Percentiles rank a stretch among this genome's conserved stretches.
phyloP scores from a whole-genome alignment of 1,284 basidiomycete species.

The Pterulicium gracile region DNA sequence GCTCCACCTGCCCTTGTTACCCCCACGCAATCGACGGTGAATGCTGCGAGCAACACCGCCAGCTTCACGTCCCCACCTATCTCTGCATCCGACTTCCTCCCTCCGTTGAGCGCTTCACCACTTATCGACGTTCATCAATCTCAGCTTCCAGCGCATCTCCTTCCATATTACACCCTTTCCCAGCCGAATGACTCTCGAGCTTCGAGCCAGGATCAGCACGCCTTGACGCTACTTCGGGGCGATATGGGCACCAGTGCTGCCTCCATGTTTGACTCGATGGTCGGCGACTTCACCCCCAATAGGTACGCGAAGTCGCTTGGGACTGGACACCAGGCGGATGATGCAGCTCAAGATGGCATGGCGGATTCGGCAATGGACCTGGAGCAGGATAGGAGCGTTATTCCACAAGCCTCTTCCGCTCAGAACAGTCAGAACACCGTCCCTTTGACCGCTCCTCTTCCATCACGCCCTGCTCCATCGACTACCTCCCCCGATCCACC shows the following conservation, averaged over 20 bases:
- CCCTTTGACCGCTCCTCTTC: no score
- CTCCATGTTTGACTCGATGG: background rate
- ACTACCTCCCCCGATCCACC: background rate
- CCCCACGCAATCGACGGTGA: background rate
- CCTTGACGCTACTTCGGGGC: background rate
- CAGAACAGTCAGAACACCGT: no score
- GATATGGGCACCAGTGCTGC: background rate
- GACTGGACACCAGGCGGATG: no score
- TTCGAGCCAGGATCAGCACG: background rate
- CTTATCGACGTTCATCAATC: background rate
- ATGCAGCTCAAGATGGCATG: no score
- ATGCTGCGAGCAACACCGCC: no score
- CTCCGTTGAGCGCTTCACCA: no score
- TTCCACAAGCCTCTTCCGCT: no score
- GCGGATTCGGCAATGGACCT: no score
- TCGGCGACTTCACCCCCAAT: background rate
- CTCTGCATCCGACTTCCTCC: background rate
- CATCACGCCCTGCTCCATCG: background rate
- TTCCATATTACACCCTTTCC: background rate
- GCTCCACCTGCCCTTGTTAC: background rate
- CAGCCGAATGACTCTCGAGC: background rate
- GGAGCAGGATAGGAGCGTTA: no score
- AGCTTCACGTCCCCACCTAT: background rate
- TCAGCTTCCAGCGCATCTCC: background rate
- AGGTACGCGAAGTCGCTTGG: background rate